phyloP scores from a whole-genome alignment of 306 rosid species.

The Vicia villosa region DNA sequence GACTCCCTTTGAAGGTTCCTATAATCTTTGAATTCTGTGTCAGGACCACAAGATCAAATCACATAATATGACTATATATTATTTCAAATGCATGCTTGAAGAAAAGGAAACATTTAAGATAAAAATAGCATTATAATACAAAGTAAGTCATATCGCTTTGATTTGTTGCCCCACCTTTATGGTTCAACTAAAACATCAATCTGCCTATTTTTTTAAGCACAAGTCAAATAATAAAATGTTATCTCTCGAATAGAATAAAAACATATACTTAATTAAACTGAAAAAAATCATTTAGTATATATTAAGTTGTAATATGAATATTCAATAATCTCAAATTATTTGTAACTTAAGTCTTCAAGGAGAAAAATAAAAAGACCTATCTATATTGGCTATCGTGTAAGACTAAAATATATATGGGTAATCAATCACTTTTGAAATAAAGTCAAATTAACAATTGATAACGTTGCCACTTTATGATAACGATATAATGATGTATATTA shows the following conservation, averaged over 20 bases:
- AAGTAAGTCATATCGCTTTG: conserved; percentile 11
- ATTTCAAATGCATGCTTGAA: conserved; percentile 20
- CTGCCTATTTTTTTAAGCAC: no score
- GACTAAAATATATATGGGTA: conserved; percentile 11
- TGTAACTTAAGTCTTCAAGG: not conserved
- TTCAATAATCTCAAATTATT: conserved; percentile 1
- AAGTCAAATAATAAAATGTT: no score
- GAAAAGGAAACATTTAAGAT: not conserved
- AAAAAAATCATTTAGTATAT: no score
- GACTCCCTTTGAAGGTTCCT: conserved; percentile 27
- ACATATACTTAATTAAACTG: no score
- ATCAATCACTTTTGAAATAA: conserved; percentile 33
- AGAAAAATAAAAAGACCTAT: conserved; percentile 16
- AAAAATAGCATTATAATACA: conserved; percentile 11
- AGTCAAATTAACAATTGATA: conserved; percentile 34
- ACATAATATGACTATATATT: not conserved
- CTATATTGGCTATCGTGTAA: not conserved
- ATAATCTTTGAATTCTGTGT: conserved; percentile 26
- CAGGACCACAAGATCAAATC: conserved; percentile 38
- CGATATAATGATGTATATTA: conserved; percentile 38
- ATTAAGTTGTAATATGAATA: no score
- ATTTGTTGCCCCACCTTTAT: conserved; percentile 18
- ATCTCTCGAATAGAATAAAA: no score
- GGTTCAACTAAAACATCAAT: not conserved
- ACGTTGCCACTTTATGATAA: conserved; percentile 41